Evolutionary conservation across 768 basidiomycete species (phyloP).

Genomic region (Amanita phalloides): DNA sequence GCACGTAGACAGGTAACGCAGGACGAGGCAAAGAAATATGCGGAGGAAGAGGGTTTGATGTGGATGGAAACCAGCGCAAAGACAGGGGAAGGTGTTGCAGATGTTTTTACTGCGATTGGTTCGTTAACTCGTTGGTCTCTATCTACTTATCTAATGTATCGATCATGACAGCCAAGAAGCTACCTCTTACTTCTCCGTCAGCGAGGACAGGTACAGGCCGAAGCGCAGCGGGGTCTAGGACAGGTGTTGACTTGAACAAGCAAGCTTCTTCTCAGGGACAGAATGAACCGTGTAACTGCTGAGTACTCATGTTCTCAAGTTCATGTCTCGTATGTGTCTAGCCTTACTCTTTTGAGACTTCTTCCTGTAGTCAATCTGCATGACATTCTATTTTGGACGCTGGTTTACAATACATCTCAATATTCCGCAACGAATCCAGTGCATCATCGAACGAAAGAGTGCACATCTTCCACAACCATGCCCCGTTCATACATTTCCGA

Average conservation of each 20-base stretch:
- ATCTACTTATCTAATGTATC: constrained; percentile 2
- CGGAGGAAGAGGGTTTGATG: constrained; percentile 86
- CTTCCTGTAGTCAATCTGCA: constrained; percentile 22
- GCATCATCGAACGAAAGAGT: background rate
- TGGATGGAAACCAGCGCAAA: constrained; percentile 92
- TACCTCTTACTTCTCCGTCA: constrained; percentile 73
- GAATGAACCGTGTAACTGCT: constrained; percentile 74
- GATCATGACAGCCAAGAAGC: constrained; percentile 59
- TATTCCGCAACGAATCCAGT: background rate
- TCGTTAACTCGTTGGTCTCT: constrained; percentile 12
- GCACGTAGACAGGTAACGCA: constrained; percentile 77
- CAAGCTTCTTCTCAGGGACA: constrained; percentile 41
- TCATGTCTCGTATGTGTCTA: background rate
- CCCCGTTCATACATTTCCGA: no score
- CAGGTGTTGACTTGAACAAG: constrained; percentile 78
- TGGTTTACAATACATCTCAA: background rate
- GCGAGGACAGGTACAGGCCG: constrained; percentile 43
- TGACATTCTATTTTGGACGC: constrained; percentile 11
- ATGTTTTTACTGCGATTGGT: constrained; percentile 85
- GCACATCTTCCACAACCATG: no score
- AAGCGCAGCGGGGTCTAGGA: constrained; percentile 40
- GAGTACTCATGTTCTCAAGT: constrained; percentile 9
- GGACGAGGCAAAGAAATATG: constrained; percentile 88
- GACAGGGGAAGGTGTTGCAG: constrained; percentile 75
- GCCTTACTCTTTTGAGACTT: constrained; percentile 4